Conservation (phyloP, 768 basidiomycete genomes). For the Trichaptum fuscoviolaceum region DNA sequence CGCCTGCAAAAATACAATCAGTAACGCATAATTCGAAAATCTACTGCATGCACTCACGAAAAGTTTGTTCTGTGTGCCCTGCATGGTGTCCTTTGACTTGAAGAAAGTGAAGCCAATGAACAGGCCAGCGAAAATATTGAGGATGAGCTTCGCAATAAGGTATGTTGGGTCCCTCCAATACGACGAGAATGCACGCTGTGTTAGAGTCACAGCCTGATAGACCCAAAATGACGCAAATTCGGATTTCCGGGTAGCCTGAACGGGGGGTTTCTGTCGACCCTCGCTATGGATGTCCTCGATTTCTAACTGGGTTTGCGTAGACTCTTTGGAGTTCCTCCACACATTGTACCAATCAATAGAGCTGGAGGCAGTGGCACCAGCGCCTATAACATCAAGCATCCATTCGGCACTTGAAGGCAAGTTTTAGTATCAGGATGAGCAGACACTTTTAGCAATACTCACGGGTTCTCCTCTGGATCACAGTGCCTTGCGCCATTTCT, state of each 20-base stretch:
- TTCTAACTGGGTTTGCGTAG: constrained; percentile 30
- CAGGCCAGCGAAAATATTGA: constrained; percentile 29
- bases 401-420: constrained; percentile 34
- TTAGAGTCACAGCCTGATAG: constrained; percentile 29
- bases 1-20: constrained; percentile 16
- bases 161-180: constrained; percentile 40
- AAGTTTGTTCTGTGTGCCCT: constrained; percentile 38
- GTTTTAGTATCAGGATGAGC: constrained; percentile 6
- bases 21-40: neutral
- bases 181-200: constrained; percentile 25
- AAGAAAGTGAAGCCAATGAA: constrained; percentile 42
- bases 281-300: constrained; percentile 36
- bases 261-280: neutral
- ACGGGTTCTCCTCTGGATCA: constrained; percentile 62
- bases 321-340: constrained; percentile 43
- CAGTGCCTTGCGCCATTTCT: constrained; percentile 61
- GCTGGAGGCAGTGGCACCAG: constrained; percentile 43
- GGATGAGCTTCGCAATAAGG: constrained; percentile 32
- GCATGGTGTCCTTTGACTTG: constrained; percentile 27
- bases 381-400: constrained; percentile 51
- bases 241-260: constrained; percentile 15
- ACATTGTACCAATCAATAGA: constrained; percentile 43
- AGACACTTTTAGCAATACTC: constrained; percentile 35
- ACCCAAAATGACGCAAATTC: constrained; percentile 36
- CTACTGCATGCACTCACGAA: constrained; percentile 30